Percentiles rank a stretch among this genome's conserved stretches.
Evolutionary conservation across 2,329 filamentous ascomycete species (phyloP).

Genomic region (Trichoderma sp.): DNA sequence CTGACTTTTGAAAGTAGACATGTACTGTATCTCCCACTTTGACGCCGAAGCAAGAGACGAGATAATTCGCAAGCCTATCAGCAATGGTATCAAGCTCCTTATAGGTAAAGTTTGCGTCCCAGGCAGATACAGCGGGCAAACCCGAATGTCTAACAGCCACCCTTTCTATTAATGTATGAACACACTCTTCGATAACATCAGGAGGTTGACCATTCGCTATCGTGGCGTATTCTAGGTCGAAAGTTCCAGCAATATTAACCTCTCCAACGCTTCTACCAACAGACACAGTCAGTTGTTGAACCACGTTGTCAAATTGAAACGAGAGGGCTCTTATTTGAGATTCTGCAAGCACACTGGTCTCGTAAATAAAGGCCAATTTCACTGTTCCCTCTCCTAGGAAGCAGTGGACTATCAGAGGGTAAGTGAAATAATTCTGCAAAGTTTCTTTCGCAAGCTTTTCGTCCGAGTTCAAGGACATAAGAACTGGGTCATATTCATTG

Average conservation of each 20-base stretch:
- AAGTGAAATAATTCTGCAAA: slow-evolving; percentile 10
- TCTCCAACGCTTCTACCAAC: neutral
- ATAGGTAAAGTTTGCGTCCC: slow-evolving; percentile 26
- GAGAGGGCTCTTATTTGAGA: neutral
- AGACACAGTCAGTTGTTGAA: neutral
- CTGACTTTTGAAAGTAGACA: slow-evolving; percentile 23
- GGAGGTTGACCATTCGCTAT: neutral
- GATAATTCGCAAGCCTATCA: neutral
- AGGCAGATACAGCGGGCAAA: slow-evolving; percentile 19
- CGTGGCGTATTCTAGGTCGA: neutral
- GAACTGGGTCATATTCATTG: neutral
- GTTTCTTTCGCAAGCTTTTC: neutral
- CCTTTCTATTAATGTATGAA: neutral
- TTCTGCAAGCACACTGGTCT: neutral
- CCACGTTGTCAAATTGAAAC: slow-evolving; percentile 7
- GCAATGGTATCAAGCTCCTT: slow-evolving; percentile 16
- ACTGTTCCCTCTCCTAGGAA: neutral
- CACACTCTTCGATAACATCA: neutral
- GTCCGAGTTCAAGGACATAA: neutral
- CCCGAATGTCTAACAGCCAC: neutral
- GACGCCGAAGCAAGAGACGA: slow-evolving; percentile 16
- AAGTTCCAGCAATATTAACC: neutral
- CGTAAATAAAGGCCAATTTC: neutral
- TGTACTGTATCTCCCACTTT: slow-evolving; percentile 24
- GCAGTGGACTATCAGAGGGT: slow-evolving; percentile 7